Conservation (phyloP, 1,284 basidiomycete genomes). For the Sanghuangporus weigelae region DNA sequence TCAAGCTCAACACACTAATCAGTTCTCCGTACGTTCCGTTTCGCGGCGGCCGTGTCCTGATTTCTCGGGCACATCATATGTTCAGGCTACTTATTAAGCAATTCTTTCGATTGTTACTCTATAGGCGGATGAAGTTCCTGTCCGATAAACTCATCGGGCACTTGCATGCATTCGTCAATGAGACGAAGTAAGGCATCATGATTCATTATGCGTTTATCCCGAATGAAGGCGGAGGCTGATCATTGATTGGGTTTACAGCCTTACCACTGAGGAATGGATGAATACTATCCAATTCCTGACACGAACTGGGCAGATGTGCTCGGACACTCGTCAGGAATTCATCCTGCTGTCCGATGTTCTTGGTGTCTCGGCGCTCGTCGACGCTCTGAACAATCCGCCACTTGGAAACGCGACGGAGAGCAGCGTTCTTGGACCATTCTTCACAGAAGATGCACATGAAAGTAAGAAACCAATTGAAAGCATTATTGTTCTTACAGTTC, state of each 20-base stretch:
- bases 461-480: constrained; percentile 35
- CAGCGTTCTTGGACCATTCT: constrained; percentile 83
- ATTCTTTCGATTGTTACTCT: background rate
- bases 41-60: background rate
- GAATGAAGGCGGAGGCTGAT: background rate
- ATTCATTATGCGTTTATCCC: background rate
- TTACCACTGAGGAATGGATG: constrained; percentile 87
- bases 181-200: constrained; percentile 54
- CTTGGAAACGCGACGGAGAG: constrained; percentile 63
- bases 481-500: background rate
- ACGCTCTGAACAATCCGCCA: constrained; percentile 71
- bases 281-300: constrained; percentile 73
- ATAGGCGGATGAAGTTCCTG: constrained; percentile 42
- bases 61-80: background rate
- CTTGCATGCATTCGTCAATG: constrained; percentile 66
- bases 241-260: constrained; percentile 26
- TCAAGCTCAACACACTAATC: constrained; percentile 41
- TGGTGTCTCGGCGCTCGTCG: constrained; percentile 76
- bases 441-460: constrained; percentile 73
- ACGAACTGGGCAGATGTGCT: constrained; percentile 65
- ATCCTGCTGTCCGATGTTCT: constrained; percentile 78
- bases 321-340: constrained; percentile 74
- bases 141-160: constrained; percentile 50
- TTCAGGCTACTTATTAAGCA: background rate
- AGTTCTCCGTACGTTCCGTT: constrained; percentile 35